Conservation (phyloP, 495 filamentous ascomycete species). For the Pseudoneurospora amorphoporcata region DNA sequence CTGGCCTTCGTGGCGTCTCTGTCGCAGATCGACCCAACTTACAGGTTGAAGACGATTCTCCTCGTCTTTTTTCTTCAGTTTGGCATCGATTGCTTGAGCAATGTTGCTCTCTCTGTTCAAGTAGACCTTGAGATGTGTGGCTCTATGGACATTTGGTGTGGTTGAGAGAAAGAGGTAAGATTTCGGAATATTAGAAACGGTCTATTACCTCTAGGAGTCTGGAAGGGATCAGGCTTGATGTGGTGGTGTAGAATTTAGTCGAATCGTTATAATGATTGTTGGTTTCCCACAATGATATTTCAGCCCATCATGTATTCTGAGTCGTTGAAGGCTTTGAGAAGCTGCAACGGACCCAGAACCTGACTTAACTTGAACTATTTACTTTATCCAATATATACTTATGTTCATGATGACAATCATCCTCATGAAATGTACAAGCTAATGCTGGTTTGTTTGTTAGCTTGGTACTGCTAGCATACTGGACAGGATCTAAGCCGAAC, state of each 20-base stretch:
- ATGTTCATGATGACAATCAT: background rate
- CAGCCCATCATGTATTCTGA: background rate
- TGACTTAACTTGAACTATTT: background rate
- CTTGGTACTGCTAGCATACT: too few relatives aligned
- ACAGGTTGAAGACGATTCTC: background rate
- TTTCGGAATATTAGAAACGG: background rate
- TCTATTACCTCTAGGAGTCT: background rate
- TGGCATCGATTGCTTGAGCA: background rate
- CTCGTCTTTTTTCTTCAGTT: background rate
- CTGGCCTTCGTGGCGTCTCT: background rate
- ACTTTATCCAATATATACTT: background rate
- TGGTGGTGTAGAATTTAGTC: background rate
- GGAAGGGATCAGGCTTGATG: background rate
- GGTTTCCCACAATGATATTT: background rate
- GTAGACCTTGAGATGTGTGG: background rate
- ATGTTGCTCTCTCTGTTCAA: background rate
- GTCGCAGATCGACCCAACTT: background rate
- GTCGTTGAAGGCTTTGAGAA: background rate
- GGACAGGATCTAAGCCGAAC: too few relatives aligned
- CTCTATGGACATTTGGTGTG: background rate
- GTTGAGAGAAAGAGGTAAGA: background rate
- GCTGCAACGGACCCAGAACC: background rate
- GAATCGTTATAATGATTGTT: background rate
- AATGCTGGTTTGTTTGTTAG: too few relatives aligned
- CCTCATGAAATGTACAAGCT: background rate